Conservation (phyloP, 345 rosid species). For the Camelina hispida region DNA sequence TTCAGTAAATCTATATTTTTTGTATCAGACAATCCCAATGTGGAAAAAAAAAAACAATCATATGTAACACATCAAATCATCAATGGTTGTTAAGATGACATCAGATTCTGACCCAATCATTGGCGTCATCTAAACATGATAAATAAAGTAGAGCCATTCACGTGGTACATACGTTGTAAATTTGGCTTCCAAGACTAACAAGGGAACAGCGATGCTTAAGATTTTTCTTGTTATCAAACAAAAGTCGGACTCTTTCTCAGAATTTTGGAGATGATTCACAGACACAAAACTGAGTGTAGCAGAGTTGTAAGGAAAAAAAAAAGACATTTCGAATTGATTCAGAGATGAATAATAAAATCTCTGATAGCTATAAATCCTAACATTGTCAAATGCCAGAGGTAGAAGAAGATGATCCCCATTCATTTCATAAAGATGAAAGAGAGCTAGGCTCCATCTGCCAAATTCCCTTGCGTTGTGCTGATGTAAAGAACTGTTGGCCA, state of each 20-base stretch:
- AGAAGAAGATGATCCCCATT: conserved; percentile 1
- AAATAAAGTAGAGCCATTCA: no score
- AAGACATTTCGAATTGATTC: background rate
- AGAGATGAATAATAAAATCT: background rate
- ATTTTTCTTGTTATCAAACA: background rate
- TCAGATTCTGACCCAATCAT: background rate
- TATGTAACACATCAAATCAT: no score
- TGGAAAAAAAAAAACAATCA: no score
- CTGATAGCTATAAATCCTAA: background rate
- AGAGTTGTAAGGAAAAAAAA: conserved; percentile 2
- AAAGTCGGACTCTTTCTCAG: background rate
- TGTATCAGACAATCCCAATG: no score
- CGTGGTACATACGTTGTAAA: background rate
- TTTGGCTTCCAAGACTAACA: background rate
- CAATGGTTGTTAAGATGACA: conserved; percentile 2
- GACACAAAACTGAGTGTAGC: background rate
- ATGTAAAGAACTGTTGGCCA: conserved; percentile 72
- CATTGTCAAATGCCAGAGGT: background rate
- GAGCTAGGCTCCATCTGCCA: conserved; percentile 70
- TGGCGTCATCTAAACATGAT: background rate
- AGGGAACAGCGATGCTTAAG: background rate
- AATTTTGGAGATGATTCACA: background rate
- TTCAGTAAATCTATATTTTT: conserved; percentile 5
- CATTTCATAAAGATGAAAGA: background rate
- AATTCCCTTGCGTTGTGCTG: conserved; percentile 76